phyloP scores from a whole-genome alignment of 139 green algal species.

The Chlorella ohadii region DNA sequence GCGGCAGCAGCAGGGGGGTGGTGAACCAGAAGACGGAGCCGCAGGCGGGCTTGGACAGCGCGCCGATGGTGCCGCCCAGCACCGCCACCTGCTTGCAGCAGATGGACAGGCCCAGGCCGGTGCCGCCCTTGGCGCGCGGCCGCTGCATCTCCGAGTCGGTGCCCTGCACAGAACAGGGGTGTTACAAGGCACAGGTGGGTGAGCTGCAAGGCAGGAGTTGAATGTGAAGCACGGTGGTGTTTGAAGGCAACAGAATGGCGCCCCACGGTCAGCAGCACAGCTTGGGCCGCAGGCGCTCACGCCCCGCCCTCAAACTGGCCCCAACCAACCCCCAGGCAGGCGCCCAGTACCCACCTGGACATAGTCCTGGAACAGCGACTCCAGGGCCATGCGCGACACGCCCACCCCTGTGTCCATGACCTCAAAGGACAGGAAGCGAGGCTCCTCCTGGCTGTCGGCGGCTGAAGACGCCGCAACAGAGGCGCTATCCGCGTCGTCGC shows the following conservation, averaged over 20 bases:
- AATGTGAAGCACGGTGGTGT: too few relatives aligned
- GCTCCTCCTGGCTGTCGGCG: too few relatives aligned
- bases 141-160: conserved; percentile 79
- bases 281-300: background rate
- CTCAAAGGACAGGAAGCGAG: conserved; percentile 77
- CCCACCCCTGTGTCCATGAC: conserved; percentile 79
- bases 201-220: too few relatives aligned
- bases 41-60: conserved; percentile 56
- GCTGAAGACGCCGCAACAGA: background rate
- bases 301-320: background rate
- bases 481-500: background rate
- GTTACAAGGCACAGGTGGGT: background rate
- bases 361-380: conserved; percentile 80
- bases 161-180: conserved; percentile 51
- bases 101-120: conserved; percentile 75
- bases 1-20: conserved; percentile 60
- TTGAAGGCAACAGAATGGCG: too few relatives aligned
- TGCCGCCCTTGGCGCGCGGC: conserved; percentile 70
- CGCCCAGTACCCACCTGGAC: conserved; percentile 49
- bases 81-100: conserved; percentile 84
- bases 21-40: conserved; percentile 87
- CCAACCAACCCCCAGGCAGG: too few relatives aligned
- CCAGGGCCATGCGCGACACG: conserved; percentile 59
- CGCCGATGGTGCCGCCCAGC: conserved; percentile 81
- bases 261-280: too few relatives aligned